Evolutionary conservation across 306 rosid genomes (phyloP).

Genomic region (Quercus aquifolioides): DNA sequence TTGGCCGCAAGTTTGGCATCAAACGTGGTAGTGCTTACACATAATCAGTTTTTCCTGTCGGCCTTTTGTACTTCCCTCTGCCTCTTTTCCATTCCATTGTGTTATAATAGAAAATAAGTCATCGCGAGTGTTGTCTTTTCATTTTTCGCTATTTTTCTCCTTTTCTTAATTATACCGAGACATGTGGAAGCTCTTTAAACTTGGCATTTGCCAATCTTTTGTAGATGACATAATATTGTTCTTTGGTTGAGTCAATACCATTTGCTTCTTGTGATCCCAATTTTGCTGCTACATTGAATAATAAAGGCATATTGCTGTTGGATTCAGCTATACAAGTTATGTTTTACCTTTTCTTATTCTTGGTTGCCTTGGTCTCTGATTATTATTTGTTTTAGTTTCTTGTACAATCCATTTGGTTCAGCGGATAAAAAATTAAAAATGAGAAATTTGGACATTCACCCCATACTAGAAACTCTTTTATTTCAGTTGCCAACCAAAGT

Average conservation of each 20-base stretch:
- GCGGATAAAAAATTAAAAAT: too few relatives aligned
- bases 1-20: background rate
- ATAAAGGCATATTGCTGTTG: background rate
- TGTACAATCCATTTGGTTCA: too few relatives aligned
- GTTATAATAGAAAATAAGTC: slow-evolving; percentile 8
- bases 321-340: background rate
- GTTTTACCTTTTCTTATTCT: background rate
- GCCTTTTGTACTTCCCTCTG: background rate
- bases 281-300: background rate
- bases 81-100: background rate
- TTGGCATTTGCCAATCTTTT: background rate
- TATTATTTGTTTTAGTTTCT: background rate
- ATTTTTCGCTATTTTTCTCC: background rate
- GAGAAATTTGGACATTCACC: background rate
- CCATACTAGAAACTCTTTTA: too few relatives aligned
- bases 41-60: background rate
- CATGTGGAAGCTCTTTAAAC: background rate
- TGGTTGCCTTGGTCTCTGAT: background rate
- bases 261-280: background rate
- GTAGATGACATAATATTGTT: background rate
- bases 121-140: background rate
- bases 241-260: background rate
- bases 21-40: background rate
- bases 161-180: background rate
- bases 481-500: too few relatives aligned